phyloP scores from a whole-genome alignment of 2,329 filamentous ascomycete genomes.

The Malbranchea cinnamomea region DNA sequence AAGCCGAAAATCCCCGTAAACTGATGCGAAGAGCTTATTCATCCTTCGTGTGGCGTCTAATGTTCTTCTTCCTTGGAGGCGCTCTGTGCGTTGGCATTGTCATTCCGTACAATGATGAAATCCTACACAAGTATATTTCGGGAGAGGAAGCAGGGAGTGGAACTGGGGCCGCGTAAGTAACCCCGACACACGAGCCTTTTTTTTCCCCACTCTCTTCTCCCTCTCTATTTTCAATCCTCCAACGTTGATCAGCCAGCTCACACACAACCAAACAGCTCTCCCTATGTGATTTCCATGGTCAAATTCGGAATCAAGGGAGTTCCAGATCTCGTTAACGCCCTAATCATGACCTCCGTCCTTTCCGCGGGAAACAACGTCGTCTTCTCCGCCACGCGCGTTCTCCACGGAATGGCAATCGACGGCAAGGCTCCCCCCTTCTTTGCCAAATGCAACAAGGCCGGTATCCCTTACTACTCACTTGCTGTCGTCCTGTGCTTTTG shows the following conservation, averaged over 20 bases:
- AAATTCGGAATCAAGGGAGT: conserved; percentile 45
- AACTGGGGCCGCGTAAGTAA: conserved; percentile 35
- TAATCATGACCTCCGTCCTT: conserved; percentile 51
- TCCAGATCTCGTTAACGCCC: conserved; percentile 54
- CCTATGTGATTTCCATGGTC: conserved; percentile 51
- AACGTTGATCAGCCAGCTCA: conserved; percentile 1
- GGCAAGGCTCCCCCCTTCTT: conserved; percentile 39
- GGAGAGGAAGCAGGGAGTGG: conserved; percentile 22
- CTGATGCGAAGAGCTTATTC: conserved; percentile 58
- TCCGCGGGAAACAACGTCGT: conserved; percentile 50
- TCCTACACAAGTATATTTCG: conserved; percentile 41
- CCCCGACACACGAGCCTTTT: too few species aligned
- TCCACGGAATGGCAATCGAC: conserved; percentile 51
- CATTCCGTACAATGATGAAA: conserved; percentile 49
- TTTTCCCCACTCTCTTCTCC: background rate
- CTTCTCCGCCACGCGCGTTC: conserved; percentile 48
- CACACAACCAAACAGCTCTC: conserved; percentile 27
- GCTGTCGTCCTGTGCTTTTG: conserved; percentile 47
- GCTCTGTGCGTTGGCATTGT: conserved; percentile 54
- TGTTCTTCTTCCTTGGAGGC: conserved; percentile 56
- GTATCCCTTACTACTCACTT: conserved; percentile 59
- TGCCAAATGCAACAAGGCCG: conserved; percentile 38
- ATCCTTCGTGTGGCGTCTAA: conserved; percentile 61
- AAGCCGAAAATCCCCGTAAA: conserved; percentile 52
- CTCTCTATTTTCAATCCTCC: too few species aligned